These are phyloP conservation scores for Mollisia scopiformis DNA, from an alignment of 2,329 filamentous ascomycete species.

Conservation along the genomic window DNA sequence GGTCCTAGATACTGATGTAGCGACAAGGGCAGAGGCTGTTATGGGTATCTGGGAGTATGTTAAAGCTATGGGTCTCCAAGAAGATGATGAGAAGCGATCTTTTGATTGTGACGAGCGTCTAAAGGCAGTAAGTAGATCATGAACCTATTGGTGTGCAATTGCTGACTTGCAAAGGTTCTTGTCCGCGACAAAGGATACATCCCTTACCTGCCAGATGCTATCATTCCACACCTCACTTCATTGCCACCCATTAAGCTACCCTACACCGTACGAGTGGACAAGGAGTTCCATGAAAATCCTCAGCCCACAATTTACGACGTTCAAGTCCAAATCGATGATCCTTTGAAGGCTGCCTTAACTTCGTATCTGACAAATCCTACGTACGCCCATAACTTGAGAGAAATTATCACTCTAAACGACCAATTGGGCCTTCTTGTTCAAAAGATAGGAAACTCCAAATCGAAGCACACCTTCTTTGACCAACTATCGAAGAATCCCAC, in stretches of 20 bases:
- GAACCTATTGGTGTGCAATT: not conserved
- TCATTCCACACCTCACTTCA: conserved; percentile 76
- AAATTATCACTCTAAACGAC: conserved; percentile 79
- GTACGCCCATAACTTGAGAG: conserved; percentile 72
- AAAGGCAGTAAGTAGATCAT: conserved; percentile 63
- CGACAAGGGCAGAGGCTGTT: conserved; percentile 83
- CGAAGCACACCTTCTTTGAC: conserved; percentile 86
- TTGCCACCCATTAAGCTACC: conserved; percentile 81
- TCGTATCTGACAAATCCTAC: conserved; percentile 70
- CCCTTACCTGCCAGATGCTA: conserved; percentile 80
- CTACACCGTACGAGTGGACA: conserved; percentile 93
- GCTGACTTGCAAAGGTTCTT: conserved; percentile 60
- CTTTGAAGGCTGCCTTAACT: conserved; percentile 68
- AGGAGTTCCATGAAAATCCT: conserved; percentile 75
- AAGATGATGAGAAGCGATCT: conserved; percentile 92
- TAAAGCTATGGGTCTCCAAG: conserved; percentile 80
- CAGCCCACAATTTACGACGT: conserved; percentile 89
- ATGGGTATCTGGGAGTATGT: conserved; percentile 97
- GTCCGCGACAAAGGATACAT: conserved; percentile 77
- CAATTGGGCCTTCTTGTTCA: conserved; percentile 83
- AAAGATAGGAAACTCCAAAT: conserved; percentile 81
- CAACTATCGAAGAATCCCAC: conserved; percentile 80
- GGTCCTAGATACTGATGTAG: conserved; percentile 83
- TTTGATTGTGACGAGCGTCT: conserved; percentile 88
- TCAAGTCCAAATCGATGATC: conserved; percentile 81